Percentiles rank a stretch among this genome's conserved stretches.
Evolutionary conservation across 805 yeast genomes (phyloP).

Genomic region (Candida koratica): DNA sequence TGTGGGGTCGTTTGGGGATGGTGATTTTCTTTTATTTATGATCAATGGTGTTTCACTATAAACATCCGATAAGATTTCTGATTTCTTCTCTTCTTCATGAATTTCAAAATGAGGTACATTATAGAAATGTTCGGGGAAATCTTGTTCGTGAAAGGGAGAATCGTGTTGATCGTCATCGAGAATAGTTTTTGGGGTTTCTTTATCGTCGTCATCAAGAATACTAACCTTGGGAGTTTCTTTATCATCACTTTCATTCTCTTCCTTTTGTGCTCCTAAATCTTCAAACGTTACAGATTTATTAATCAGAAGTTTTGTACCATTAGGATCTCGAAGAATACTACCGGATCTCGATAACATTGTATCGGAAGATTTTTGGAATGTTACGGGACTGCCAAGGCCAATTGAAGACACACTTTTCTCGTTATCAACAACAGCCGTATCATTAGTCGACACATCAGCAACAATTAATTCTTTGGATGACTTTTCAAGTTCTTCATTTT

Average conservation of each 20-base stretch:
- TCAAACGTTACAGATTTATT: slow-evolving; percentile 41
- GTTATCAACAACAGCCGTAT: slow-evolving; percentile 6
- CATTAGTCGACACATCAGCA: slow-evolving; percentile 12
- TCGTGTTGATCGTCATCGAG: slow-evolving; percentile 11
- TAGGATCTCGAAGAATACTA: slow-evolving; percentile 15
- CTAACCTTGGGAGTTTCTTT: slow-evolving; percentile 2
- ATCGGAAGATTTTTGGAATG: slow-evolving; percentile 16
- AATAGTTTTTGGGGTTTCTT: slow-evolving; percentile 3
- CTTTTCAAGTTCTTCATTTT: slow-evolving; percentile 69
- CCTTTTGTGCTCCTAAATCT: slow-evolving; percentile 22
- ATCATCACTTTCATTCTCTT: slow-evolving; percentile 2
- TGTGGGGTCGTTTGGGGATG: background rate
- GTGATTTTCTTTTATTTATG: slow-evolving; percentile 22
- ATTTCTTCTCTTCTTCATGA: slow-evolving; percentile 31
- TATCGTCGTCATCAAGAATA: slow-evolving; percentile 2
- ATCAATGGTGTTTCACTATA: slow-evolving; percentile 33
- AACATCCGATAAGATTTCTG: slow-evolving; percentile 38
- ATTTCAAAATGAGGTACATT: slow-evolving; percentile 15
- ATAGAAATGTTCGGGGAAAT: slow-evolving; percentile 15
- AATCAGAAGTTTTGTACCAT: slow-evolving; percentile 14
- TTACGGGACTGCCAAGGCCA: slow-evolving; percentile 16
- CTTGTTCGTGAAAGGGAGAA: slow-evolving; percentile 14
- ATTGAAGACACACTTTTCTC: slow-evolving; percentile 5
- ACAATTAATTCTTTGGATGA: slow-evolving; percentile 15
- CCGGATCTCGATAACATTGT: slow-evolving; percentile 16